Conservation (phyloP, 352 stramenopile species). For the Globisporangium uncinulatum region DNA sequence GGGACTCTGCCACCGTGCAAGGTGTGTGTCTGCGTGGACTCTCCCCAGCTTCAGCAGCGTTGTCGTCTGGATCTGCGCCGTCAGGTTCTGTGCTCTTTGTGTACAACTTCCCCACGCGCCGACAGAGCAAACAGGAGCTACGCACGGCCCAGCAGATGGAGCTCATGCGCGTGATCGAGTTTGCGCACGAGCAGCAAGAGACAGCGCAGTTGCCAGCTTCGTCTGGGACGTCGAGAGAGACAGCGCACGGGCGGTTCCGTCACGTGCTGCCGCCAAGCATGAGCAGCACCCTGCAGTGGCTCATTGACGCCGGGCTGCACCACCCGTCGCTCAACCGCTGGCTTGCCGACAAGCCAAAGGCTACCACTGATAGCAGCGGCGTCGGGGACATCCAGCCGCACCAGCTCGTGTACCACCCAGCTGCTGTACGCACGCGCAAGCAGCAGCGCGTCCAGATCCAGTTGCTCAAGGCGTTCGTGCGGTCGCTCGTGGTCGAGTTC, state of each 20-base stretch:
- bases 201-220: constrained; percentile 5
- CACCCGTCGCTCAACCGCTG: constrained; percentile 36
- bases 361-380: not conserved
- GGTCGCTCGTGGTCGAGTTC: constrained; percentile 65
- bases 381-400: constrained; percentile 41
- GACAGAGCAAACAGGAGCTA: constrained; percentile 38
- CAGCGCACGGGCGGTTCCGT: constrained; percentile 33
- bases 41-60: constrained; percentile 11
- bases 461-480: constrained; percentile 68
- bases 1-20: constrained; percentile 75
- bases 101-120: constrained; percentile 81
- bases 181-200: constrained; percentile 57
- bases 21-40: constrained; percentile 59
- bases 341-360: constrained; percentile 25
- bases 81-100: constrained; percentile 30
- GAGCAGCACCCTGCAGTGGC: constrained; percentile 43
- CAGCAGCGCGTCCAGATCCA: constrained; percentile 88
- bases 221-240: constrained; percentile 3
- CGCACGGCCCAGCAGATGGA: constrained; percentile 46
- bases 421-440: constrained; percentile 63
- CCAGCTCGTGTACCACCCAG: constrained; percentile 86
- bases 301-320: constrained; percentile 39
- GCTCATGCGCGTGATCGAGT: constrained; percentile 60
- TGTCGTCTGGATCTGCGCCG: not conserved
- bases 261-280: constrained; percentile 31